Conservation (phyloP, 2,329 filamentous ascomycete species). For the Xylaria multiplex region DNA sequence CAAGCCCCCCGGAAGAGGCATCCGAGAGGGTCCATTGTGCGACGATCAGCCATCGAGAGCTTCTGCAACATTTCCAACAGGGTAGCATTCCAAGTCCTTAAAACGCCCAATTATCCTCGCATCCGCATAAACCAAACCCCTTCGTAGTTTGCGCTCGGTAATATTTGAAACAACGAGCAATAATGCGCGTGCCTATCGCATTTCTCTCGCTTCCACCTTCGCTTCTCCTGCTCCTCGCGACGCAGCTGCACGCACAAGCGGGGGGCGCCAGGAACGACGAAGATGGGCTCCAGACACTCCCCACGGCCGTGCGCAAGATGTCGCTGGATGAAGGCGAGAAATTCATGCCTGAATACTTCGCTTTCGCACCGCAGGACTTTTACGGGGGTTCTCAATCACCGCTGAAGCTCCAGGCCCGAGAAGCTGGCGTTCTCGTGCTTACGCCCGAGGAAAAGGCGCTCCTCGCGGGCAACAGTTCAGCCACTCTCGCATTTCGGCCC, state of each 20-base stretch:
- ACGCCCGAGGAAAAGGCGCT: conserved; percentile 46
- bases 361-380: conserved; percentile 52
- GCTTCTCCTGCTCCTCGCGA: conserved; percentile 56
- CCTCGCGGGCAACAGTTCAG: conserved; percentile 49
- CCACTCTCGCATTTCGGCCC: conserved; percentile 55
- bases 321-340: conserved; percentile 75
- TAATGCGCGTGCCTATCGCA: conserved; percentile 30
- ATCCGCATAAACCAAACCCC: conserved; percentile 5
- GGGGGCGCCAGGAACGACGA: conserved; percentile 5
- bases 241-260: conserved; percentile 49
- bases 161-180: neutral
- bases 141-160: neutral
- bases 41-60: conserved; percentile 13
- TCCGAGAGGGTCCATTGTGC: conserved; percentile 11
- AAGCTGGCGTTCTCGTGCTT: conserved; percentile 40
- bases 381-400: conserved; percentile 35
- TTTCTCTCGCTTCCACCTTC: conserved; percentile 37
- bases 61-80: conserved; percentile 5
- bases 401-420: conserved; percentile 44
- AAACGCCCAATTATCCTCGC: neutral
- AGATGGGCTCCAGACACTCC: conserved; percentile 50
- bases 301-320: conserved; percentile 78
- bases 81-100: neutral
- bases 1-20: conserved; percentile 13
- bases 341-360: conserved; percentile 75